Base-by-base conservation (phyloP, 2,329 filamentous ascomycete genomes). In the Cladosporium sp. region DNA sequence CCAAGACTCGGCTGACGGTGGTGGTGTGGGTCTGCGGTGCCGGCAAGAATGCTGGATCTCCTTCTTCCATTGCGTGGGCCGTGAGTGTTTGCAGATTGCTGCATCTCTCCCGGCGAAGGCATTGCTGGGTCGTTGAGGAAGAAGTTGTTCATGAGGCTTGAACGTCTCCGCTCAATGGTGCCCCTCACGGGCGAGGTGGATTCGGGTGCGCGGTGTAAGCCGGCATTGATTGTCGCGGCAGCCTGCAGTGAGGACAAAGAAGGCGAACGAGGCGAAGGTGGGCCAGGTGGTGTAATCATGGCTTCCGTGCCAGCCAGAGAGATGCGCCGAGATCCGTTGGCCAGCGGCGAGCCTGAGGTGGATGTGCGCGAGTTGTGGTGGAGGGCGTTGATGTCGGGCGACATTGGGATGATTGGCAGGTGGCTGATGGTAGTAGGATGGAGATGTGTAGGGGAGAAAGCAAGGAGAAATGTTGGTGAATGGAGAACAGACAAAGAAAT, bases 191-290 rank as follows among this genome's bases (percentile, higher is more conserved):
- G 85, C 75, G 74, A 74, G 26, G 69, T 62, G 44, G 81, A 82
- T 71, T 78, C 85, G 5, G 87, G 86, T 2, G 78, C 79, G 37
- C 74, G 73, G 57, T 74, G 73, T 4, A 75, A 65, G 61, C 91
- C 87, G 31, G 91, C 89, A 75, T 94, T 94, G 78, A 93, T 85
- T 52, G 90, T 88, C 8, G 90, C 91, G 14, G 91, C 88, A 61
- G 90, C 91, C 75, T 91, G 90, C 11, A 95, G 83, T n/a, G 74
- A 76, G 16, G 90, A 92, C 68, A 86, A 84, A 49, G 89, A 87
- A 37, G 89, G 85, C 59, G 87, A 87, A 29, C 87, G 84, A 28
- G 86, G 86, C 23, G 74, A 73, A 6, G 74, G 67, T 67, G 72
- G 71, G 78, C 79, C 77, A 77, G 80, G 70, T 73, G 78, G 74